phyloP scores from a whole-genome alignment of 192 early-diverging fungal genomes.

The Haplosporangium gracile region DNA sequence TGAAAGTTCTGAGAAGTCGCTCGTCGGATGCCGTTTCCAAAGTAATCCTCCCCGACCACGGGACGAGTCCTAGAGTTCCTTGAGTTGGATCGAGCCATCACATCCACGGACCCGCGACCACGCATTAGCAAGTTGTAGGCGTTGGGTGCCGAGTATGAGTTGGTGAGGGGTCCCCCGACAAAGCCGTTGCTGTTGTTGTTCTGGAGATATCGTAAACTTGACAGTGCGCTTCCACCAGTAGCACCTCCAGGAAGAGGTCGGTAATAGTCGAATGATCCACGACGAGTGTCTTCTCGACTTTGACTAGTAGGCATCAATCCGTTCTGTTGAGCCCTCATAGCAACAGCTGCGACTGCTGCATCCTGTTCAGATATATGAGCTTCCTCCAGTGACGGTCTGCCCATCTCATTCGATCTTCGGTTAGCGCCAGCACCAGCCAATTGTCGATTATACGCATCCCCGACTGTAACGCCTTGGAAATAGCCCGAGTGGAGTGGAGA shows the following conservation, averaged over 20 bases:
- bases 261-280: constrained; percentile 34
- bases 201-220: constrained; percentile 12
- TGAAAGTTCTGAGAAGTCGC: constrained; percentile 20
- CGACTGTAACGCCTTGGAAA: not conserved
- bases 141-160: constrained; percentile 18
- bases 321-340: constrained; percentile 32
- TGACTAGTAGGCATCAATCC: constrained; percentile 13
- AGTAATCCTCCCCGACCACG: constrained; percentile 29
- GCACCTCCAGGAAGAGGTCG: constrained; percentile 6
- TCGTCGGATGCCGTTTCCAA: constrained; percentile 14
- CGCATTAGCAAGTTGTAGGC: constrained; percentile 49
- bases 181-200: constrained; percentile 5
- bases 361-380: constrained; percentile 49
- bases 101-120: constrained; percentile 41
- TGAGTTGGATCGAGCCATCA: constrained; percentile 30
- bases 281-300: constrained; percentile 34
- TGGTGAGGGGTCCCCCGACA: constrained; percentile 1
- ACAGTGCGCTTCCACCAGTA: not conserved
- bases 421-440: not conserved
- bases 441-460: constrained; percentile 30
- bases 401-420: constrained; percentile 19
- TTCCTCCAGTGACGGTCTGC: constrained; percentile 39
- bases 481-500: constrained; percentile 11
- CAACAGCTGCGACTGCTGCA: constrained; percentile 46
- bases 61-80: constrained; percentile 26